Percentiles rank a stretch among this genome's conserved stretches.
These are phyloP conservation scores for Apiospora saccharicola DNA, from an alignment of 2,329 filamentous ascomycete species.

Conservation along the genomic window DNA sequence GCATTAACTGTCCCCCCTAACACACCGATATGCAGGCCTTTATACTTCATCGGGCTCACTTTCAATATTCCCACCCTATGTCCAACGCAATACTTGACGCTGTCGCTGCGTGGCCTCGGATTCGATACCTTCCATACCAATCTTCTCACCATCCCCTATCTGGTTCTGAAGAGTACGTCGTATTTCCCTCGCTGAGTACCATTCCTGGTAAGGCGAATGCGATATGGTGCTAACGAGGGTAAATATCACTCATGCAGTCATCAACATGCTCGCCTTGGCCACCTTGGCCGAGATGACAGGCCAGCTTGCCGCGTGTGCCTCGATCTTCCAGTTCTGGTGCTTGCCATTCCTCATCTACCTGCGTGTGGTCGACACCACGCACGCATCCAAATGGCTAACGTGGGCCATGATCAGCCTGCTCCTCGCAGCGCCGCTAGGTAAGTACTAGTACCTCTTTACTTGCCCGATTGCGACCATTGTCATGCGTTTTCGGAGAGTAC, in stretches of 20 bases:
- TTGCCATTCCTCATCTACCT: conserved; percentile 50
- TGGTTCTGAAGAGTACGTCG: conserved; percentile 45
- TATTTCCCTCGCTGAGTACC: conserved; percentile 29
- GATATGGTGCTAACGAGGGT: conserved; percentile 13
- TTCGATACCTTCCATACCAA: conserved; percentile 58
- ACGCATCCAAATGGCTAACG: conserved; percentile 60
- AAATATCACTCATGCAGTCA: conserved; percentile 34
- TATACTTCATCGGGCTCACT: conserved; percentile 58
- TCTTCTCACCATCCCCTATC: conserved; percentile 58
- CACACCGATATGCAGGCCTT: conserved; percentile 50
- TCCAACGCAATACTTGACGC: conserved; percentile 41
- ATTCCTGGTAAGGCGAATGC: not conserved
- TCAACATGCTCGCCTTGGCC: conserved; percentile 57
- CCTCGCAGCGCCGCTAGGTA: conserved; percentile 52
- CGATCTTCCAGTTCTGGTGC: conserved; percentile 64
- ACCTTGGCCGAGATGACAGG: conserved; percentile 59
- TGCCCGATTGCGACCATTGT: not conserved
- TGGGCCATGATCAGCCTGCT: conserved; percentile 49
- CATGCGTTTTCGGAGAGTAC: conserved; percentile 32
- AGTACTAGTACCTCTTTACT: not conserved
- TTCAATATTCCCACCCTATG: conserved; percentile 46
- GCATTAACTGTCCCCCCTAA: conserved; percentile 27
- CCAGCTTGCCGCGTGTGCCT: conserved; percentile 51
- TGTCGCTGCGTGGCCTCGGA: conserved; percentile 36
- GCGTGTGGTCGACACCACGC: conserved; percentile 58